Percentiles rank a stretch among this genome's conserved stretches.
These are phyloP conservation scores for Pichia sp. DNA, from an alignment of 1,139 yeast species.

Conservation along the genomic window DNA sequence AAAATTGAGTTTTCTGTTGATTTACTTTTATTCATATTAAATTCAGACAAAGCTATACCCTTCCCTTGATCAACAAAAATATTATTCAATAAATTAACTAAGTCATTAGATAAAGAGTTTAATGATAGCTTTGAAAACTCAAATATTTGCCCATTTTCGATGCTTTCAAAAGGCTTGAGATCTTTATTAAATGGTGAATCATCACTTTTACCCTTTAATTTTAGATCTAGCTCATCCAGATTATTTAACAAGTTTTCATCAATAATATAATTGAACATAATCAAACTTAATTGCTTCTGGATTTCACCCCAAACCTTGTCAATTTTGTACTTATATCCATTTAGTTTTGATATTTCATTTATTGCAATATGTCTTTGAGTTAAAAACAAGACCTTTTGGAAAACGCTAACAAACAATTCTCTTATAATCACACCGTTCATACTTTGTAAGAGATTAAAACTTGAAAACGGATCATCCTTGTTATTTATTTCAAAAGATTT, in stretches of 20 bases:
- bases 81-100: conserved; percentile 41
- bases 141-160: conserved; percentile 34
- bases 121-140: conserved; percentile 44
- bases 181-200: conserved; percentile 22
- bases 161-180: conserved; percentile 17
- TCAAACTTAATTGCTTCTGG: conserved; percentile 49
- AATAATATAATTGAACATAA: conserved; percentile 53
- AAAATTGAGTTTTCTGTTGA: conserved; percentile 28
- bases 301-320: conserved; percentile 52
- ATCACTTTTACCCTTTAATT: conserved; percentile 12
- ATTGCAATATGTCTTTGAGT: conserved; percentile 68
- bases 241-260: conserved; percentile 26
- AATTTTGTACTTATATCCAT: conserved; percentile 36
- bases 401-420: conserved; percentile 65
- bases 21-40: not conserved
- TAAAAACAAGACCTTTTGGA: conserved; percentile 54
- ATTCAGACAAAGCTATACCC: conserved; percentile 7
- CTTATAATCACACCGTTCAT: conserved; percentile 53
- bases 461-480: conserved; percentile 19
- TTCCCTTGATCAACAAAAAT: conserved; percentile 50
- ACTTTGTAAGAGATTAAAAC: conserved; percentile 38
- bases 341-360: conserved; percentile 24
- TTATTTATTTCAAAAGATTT: conserved; percentile 10
- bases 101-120: conserved; percentile 18
- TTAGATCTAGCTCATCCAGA: conserved; percentile 19